Evolutionary conservation across 2,329 filamentous ascomycete species (phyloP), one percentile per base, ranked within the genome.

Genomic region (Thelonectria olida): DNA sequence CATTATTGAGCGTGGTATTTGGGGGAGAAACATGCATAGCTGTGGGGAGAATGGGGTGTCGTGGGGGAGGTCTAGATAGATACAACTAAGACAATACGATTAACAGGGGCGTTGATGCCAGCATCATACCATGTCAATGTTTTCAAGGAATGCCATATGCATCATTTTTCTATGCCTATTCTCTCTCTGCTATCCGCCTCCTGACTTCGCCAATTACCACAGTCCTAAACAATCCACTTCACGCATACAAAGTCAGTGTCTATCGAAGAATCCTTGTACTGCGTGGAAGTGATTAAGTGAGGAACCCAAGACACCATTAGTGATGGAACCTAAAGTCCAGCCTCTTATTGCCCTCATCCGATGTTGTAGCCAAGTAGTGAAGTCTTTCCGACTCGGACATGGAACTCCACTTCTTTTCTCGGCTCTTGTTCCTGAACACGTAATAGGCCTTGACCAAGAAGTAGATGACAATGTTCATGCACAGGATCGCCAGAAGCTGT

Each of bases 371-470:
- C 3, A 75, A 53, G 39, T 80, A 79, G 1, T 71, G 50, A 1
- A 68, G 41, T 51, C 71, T 67, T 59, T 79, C 65, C 20, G 82
- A 80, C n/a, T 72, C 71, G 2, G 73, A 79, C 81, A 87, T 81
- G 1, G 72, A 72, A 20, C 78, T 72, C 84, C 85, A 87, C 25
- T 75, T 75, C 28, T 62, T 64, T 19, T 81, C 81, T 36, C 80
- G 75, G 27, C 62, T 68, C 65, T 73, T 77, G 64, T 88, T 88
- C 7, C 82, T 75, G 50, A 64, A 72, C 1, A 83, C 69, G 66
- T 88, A 88, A 67, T 84, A 88, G 1, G 76, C 31, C 71, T 86
- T 86, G 15, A 81, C 78, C 0, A 76, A 74, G 2, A 81, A 57
- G 52, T 86, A 85, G 1, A 85, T 51, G 1, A 77, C 67, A 28